Evolutionary conservation across 2,329 filamentous ascomycete species (phyloP).

Genomic region (Corynespora cassiicola): DNA sequence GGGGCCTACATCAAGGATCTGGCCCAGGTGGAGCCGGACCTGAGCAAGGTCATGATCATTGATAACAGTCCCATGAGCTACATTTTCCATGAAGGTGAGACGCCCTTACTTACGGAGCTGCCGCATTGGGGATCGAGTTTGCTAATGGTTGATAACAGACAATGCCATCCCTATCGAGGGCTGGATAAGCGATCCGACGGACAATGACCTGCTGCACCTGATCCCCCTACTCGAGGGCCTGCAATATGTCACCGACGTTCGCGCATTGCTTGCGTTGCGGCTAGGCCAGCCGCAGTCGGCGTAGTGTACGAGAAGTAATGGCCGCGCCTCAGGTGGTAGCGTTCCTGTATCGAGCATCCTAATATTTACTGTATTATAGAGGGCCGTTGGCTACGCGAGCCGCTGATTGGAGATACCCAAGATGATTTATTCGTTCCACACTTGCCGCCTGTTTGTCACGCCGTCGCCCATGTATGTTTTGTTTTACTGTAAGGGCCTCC

Average conservation of each 20-base stretch:
- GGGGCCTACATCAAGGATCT: constrained; percentile 98
- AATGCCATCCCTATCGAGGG: constrained; percentile 99
- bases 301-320: constrained; percentile 17
- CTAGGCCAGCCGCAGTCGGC: constrained; percentile 70
- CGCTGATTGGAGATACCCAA: constrained; percentile 43
- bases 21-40: constrained; percentile 91
- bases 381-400: constrained; percentile 27
- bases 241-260: constrained; percentile 95
- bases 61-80: constrained; percentile 99
- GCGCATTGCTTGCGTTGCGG: constrained; percentile 85
- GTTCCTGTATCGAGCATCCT: constrained; percentile 26
- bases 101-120: neutral
- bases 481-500: constrained; percentile 19
- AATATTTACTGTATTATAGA: constrained; percentile 42
- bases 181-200: constrained; percentile 98
- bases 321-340: constrained; percentile 17
- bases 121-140: constrained; percentile 61
- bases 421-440: constrained; percentile 23
- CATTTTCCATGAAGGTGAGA: constrained; percentile 94
- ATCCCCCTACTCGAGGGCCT: constrained; percentile 91
- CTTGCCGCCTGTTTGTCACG: constrained; percentile 15
- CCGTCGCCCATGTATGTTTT: constrained; percentile 19
- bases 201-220: constrained; percentile 91
- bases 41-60: constrained; percentile 98
- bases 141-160: constrained; percentile 62